Conservation (phyloP, 257 asterid genomes). For the Nicotiana knightiana region DNA sequence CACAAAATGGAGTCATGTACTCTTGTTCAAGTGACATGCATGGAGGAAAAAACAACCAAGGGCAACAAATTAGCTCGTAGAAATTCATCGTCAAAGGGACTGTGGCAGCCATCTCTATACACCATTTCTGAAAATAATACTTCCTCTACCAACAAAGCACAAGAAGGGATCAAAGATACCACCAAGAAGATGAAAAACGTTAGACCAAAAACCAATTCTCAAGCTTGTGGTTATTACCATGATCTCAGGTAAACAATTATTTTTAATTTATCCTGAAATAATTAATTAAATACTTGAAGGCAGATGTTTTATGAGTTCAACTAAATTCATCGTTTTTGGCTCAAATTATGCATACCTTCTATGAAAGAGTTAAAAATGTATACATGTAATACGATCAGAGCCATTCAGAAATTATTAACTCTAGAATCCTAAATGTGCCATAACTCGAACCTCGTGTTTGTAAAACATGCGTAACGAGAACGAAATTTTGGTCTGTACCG, state of each 20-base stretch:
- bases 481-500: background rate
- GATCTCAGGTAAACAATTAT: background rate
- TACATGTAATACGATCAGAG: background rate
- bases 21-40: background rate
- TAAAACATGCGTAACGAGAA: background rate
- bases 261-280: background rate
- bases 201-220: background rate
- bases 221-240: background rate
- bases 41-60: background rate
- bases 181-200: background rate
- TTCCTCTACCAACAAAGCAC: background rate
- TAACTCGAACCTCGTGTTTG: background rate
- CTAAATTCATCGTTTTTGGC: background rate
- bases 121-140: constrained; percentile 9
- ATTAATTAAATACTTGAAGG: background rate
- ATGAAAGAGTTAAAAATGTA: background rate
- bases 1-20: background rate
- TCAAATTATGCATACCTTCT: background rate
- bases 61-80: background rate
- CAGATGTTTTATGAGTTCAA: background rate
- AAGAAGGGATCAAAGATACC: background rate
- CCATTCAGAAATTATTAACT: background rate
- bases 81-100: constrained; percentile 7
- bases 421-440: background rate
- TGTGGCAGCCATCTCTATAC: constrained; percentile 16